These are phyloP conservation scores for Coelastrella sp. DNA, from an alignment of 139 green algal genomes.

Conservation along the genomic window DNA sequence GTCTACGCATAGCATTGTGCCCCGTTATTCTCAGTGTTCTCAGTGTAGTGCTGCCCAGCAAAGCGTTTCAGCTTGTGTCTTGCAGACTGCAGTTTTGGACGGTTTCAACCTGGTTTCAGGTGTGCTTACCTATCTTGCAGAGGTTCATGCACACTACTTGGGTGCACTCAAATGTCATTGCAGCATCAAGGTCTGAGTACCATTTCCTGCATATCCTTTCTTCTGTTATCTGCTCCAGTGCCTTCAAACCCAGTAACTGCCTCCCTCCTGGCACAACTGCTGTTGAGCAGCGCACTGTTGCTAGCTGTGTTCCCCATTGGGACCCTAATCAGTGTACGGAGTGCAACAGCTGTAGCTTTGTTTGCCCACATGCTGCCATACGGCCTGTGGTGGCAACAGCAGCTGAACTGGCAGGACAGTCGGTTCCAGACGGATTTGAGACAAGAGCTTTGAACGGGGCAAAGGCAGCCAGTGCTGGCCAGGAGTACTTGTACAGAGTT, in stretches of 20 bases:
- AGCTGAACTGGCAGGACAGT: conserved; percentile 41
- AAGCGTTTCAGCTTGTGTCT: no score
- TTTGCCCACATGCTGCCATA: conserved; percentile 74
- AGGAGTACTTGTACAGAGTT: conserved; percentile 60
- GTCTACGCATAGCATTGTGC: no score
- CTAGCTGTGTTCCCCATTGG: conserved; percentile 58
- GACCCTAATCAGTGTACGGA: conserved; percentile 64
- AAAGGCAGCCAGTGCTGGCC: not conserved
- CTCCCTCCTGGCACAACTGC: conserved; percentile 57
- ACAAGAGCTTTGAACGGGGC: conserved; percentile 49
- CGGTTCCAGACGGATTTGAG: conserved; percentile 50
- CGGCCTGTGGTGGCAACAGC: conserved; percentile 57
- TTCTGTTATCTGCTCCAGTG: not conserved
- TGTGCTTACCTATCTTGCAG: no score
- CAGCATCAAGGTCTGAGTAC: no score
- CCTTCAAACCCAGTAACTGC: conserved; percentile 46
- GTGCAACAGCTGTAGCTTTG: conserved; percentile 74
- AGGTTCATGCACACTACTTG: no score
- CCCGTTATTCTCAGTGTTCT: no score
- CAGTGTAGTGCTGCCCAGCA: no score
- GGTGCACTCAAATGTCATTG: no score
- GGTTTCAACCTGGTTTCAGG: no score
- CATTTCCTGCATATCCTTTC: no score
- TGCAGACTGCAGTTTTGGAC: no score
- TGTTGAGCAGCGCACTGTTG: conserved; percentile 61